A percentile compares a stretch with the other conserved stretches of the same genome.
phyloP scores from a whole-genome alignment of 257 asterid genomes.

The Capsicum rhomboideum region DNA sequence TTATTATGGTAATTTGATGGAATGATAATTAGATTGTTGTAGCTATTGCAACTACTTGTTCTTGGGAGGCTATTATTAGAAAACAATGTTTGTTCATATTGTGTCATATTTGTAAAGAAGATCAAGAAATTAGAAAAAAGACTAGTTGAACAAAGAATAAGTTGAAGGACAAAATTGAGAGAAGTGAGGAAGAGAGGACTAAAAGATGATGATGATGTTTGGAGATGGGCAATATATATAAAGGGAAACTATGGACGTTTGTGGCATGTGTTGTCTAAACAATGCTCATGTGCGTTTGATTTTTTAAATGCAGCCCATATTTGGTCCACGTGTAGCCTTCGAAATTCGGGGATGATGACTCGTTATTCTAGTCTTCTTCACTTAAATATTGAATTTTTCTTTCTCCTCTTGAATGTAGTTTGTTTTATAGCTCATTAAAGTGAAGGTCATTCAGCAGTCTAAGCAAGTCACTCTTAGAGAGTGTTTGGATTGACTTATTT shows the following conservation, averaged over 20 bases:
- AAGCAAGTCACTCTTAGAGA: too few species aligned
- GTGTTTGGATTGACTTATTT: too few species aligned
- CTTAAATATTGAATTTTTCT: not conserved
- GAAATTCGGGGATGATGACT: too few species aligned
- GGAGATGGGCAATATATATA: not conserved
- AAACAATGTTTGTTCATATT: not conserved
- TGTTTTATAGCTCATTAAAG: too few species aligned
- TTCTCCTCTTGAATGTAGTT: too few species aligned
- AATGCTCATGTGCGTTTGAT: slow-evolving; percentile 7
- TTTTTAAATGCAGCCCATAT: not conserved
- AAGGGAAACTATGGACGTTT: slow-evolving; percentile 41
- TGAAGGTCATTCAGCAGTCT: too few species aligned
- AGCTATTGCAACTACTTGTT: slow-evolving; percentile 53
- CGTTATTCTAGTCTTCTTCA: not conserved
- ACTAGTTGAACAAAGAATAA: not conserved
- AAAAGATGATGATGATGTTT: not conserved
- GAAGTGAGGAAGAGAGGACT: not conserved
- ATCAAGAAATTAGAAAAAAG: not conserved
- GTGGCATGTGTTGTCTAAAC: slow-evolving; percentile 11
- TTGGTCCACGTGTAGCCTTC: not conserved
- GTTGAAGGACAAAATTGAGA: not conserved
- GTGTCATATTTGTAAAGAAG: not conserved
- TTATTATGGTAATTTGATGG: slow-evolving; percentile 18
- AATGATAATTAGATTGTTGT: slow-evolving; percentile 30
- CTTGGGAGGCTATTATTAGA: slow-evolving; percentile 26